Percentiles rank a stretch among this genome's conserved stretches.
Evolutionary conservation across 2,329 filamentous ascomycete species (phyloP).

Genomic region (Curvularia sp.): DNA sequence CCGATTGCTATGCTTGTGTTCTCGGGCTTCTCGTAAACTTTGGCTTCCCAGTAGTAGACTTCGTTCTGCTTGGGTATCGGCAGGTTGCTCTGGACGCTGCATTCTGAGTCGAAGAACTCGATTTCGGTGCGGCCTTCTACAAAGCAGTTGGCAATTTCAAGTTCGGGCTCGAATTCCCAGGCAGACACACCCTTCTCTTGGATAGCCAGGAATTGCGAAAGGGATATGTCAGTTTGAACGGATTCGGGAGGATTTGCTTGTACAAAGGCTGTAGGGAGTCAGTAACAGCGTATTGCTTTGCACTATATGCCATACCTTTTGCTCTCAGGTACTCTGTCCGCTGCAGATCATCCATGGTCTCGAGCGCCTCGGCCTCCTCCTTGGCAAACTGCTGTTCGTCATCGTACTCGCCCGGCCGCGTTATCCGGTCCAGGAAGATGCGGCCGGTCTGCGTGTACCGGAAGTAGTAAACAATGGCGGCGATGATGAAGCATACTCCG

Average conservation of each 20-base stretch:
- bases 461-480: constrained; percentile 89
- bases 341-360: constrained; percentile 93
- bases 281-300: constrained; percentile 2
- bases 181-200: constrained; percentile 99
- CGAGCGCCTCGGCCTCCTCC: constrained; percentile 93
- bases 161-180: constrained; percentile 99
- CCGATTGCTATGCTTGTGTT: constrained; percentile 86
- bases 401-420: constrained; percentile 93
- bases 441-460: constrained; percentile 85
- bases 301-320: constrained; percentile 72
- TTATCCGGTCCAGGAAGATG: constrained; percentile 92
- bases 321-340: constrained; percentile 90
- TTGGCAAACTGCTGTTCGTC: constrained; percentile 94
- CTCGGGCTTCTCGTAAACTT: constrained; percentile 97
- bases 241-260: constrained; percentile 95
- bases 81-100: constrained; percentile 94
- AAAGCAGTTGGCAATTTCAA: constrained; percentile 98
- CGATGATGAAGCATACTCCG: constrained; percentile 78
- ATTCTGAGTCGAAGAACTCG: constrained; percentile 98
- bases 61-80: constrained; percentile 99
- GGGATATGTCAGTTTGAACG: constrained; percentile 91
- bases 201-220: constrained; percentile 97
- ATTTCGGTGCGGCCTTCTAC: constrained; percentile 96
- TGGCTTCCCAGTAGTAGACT: constrained; percentile 99
- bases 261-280: constrained; percentile 74